phyloP scores from a whole-genome alignment of 306 rosid genomes.

The Medicago ruthenica region DNA sequence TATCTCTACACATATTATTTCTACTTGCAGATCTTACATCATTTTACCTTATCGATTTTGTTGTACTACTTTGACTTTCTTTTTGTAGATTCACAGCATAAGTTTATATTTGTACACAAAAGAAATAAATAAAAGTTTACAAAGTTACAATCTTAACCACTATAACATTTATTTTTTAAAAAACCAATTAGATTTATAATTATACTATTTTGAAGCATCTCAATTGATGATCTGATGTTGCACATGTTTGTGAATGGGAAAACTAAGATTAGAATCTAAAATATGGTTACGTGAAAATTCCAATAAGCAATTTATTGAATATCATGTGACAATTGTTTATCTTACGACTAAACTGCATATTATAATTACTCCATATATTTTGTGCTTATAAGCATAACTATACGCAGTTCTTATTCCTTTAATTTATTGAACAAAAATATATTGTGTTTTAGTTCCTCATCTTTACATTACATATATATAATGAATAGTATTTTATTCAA shows the following conservation, averaged over 20 bases:
- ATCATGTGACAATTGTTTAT: background rate
- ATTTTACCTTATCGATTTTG: background rate
- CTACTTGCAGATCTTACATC: background rate
- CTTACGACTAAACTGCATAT: background rate
- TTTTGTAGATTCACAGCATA: background rate
- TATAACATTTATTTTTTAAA: background rate
- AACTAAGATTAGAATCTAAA: slow-evolving; percentile 34
- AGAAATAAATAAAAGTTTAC: background rate
- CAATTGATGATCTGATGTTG: slow-evolving; percentile 24
- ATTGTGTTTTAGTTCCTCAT: no score
- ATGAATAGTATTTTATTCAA: no score
- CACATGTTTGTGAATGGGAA: slow-evolving; percentile 40
- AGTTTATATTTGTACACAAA: background rate
- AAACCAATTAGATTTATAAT: background rate
- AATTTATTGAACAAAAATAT: no score
- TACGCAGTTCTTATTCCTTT: background rate
- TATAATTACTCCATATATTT: background rate
- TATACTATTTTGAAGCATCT: slow-evolving; percentile 9
- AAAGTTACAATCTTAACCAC: background rate
- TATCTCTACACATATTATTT: no score
- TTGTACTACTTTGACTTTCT: slow-evolving; percentile 28
- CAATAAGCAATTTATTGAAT: slow-evolving; percentile 11
- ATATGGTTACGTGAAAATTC: slow-evolving; percentile 10
- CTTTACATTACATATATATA: no score
- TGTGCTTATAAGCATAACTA: background rate